Percentiles rank a stretch among this genome's conserved stretches.
phyloP scores from a whole-genome alignment of 2,329 filamentous ascomycete species.

The Alternaria alternata region DNA sequence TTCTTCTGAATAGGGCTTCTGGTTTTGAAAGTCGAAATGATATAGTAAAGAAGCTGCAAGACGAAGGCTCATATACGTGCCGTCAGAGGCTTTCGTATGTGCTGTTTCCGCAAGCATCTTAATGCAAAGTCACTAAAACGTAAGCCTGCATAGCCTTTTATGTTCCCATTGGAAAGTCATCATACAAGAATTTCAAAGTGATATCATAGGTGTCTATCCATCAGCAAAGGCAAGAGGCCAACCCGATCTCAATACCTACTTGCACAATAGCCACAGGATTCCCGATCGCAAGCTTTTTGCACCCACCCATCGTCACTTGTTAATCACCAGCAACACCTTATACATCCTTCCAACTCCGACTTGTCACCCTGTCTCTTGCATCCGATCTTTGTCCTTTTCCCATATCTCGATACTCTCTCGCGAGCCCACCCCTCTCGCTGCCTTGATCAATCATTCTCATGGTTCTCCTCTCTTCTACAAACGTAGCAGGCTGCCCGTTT shows the following conservation, averaged over 20 bases:
- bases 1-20: too few relatives aligned
- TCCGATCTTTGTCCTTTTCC: slow-evolving; percentile 1
- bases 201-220: background rate
- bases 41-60: background rate
- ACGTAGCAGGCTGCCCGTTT: slow-evolving; percentile 37
- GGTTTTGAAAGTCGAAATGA: too few relatives aligned
- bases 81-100: background rate
- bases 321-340: background rate
- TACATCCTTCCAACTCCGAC: slow-evolving; percentile 21
- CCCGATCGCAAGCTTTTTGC: background rate
- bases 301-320: too few relatives aligned
- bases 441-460: slow-evolving; percentile 22
- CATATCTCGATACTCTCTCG: slow-evolving; percentile 7
- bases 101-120: background rate
- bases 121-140: background rate
- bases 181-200: background rate
- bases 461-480: slow-evolving; percentile 34
- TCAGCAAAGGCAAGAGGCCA: background rate
- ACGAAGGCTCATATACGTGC: background rate
- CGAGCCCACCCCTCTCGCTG: slow-evolving; percentile 13
- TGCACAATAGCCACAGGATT: background rate
- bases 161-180: background rate
- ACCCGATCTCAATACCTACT: background rate
- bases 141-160: too few relatives aligned
- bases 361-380: slow-evolving; percentile 3